Base-by-base conservation (phyloP, 2,329 filamentous ascomycete species). In the Aspergillus hortae region DNA sequence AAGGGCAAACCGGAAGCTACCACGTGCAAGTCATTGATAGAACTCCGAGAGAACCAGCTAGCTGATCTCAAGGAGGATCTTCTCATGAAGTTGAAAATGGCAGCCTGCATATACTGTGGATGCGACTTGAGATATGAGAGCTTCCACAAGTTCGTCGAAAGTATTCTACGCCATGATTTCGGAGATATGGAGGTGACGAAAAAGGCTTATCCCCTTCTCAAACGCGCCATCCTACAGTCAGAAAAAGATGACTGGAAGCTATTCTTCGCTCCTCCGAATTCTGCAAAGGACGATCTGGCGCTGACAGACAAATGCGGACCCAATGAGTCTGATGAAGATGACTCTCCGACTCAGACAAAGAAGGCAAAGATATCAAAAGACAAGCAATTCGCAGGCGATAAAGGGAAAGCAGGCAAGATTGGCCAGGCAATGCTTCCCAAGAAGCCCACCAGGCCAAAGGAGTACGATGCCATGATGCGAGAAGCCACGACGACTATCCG, bases 1-100 rank as follows among this genome's bases (percentile, higher is more conserved):
- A 53, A 63, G 32, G 58, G 63, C 1, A 56, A 62, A 21, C 65
- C 66, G 25, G 64, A 62, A 30, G 54, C 56, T 3, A 52, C 63
- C 25, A 73, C 69, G 4, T 72, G 68, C 44, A 53, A 62, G 17
- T 59, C 65, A 23, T 63, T 76, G 4, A 56, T 68, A 6, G 40
- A 52, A 14, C 56, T 56, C 40, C 58, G 67, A 23, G 54, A 57
- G 38, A 43, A 55, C 23, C 61, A 69, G 43, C 51, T 67, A 14
- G 52, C 21, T 12, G 53, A 60, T n/a, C 43, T 69, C 25, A 49
- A 25, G 27, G 38, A 54, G 2, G 62, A 65, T 15, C 51, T 70
- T 15, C 36, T 35, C 4, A 48, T 49, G 9, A 65, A 63, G 41
- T 46, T 68, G 15, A 66, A 61, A 47, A 54, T 61, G 25, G 66